Base-by-base conservation (phyloP, 2,329 filamentous ascomycete species). In the Penicillium nordicum region DNA sequence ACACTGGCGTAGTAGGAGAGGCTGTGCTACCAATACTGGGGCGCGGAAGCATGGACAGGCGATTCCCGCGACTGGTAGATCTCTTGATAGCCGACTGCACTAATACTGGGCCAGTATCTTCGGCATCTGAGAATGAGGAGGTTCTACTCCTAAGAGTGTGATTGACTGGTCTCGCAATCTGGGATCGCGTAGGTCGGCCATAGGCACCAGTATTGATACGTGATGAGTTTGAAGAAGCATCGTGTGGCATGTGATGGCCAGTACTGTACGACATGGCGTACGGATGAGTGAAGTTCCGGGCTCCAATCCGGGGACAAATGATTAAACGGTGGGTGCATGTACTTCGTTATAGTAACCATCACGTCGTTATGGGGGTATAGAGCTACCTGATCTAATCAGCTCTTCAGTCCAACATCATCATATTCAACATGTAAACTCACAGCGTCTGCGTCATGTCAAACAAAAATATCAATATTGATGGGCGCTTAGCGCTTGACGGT, bases 191-290 rank as follows among this genome's bases (percentile, higher is more conserved):
- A 38, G 67, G 61, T 40, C 59, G 57, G 42, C 55, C 54, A 59
- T 64, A 57, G 30, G 61, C 50, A 27, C 47, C 59, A 18, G 58
- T 54, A 34, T 59, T 65, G 52, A 61, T 57, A 44, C 63, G 53
- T n/a, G 56, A 62, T 37, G 65, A 63, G 50, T 63, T 61, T 53
- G 62, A 67, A 47, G 60, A 53, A 60, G 69, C 62, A 60, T 61
- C 67, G 43, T 68, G 55, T 59, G 67, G 66, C 66, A 66, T 66
- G 61, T 67, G 68, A 60, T 64, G 62, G 45, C 64, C 68, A 62
- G 62, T 59, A 62, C 61, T 72, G 66, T 73, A 65, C 62, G 69
- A 67, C 74, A 76, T 76, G 59, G 62, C 71, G 65, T 53, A 66
- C 71, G 62, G 58, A 57, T 53, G 57, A 53, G 47, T 61, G 57